phyloP scores from a whole-genome alignment of 768 basidiomycete species.

The Mycena crocata region DNA sequence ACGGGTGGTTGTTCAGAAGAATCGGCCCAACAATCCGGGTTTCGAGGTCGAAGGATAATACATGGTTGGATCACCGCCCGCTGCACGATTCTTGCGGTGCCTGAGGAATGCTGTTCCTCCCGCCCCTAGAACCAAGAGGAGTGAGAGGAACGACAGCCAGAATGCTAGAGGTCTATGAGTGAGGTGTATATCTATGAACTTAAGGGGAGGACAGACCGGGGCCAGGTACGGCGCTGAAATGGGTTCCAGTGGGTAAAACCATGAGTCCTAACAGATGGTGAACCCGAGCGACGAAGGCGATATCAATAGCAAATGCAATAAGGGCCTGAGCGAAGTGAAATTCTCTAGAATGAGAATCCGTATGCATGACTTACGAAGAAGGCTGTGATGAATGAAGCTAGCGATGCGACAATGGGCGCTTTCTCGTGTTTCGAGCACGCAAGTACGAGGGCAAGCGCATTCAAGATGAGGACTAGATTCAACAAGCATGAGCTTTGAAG shows the following conservation, averaged over 20 bases:
- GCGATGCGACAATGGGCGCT: background rate
- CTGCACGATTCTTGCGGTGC: background rate
- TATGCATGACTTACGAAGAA: background rate
- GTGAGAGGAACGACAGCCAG: slow-evolving; percentile 28
- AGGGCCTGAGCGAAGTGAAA: background rate
- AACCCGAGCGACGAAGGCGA: background rate
- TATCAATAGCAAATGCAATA: slow-evolving; percentile 4
- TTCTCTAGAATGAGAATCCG: background rate
- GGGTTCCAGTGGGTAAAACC: background rate
- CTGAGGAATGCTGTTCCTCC: slow-evolving; percentile 1
- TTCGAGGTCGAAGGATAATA: background rate
- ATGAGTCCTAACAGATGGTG: no score
- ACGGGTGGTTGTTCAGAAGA: background rate
- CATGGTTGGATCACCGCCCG: background rate
- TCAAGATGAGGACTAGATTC: background rate
- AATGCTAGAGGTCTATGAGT: background rate
- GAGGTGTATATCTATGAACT: background rate
- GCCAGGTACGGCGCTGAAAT: background rate
- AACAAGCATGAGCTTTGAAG: background rate
- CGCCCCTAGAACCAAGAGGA: slow-evolving; percentile 3
- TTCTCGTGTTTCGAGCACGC: slow-evolving; percentile 1
- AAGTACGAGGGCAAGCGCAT: background rate
- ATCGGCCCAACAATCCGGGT: background rate
- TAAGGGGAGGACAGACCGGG: background rate
- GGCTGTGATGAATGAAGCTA: background rate